Evolutionary conservation across 306 rosid species (phyloP).

Genomic region (Prunus campanulata): DNA sequence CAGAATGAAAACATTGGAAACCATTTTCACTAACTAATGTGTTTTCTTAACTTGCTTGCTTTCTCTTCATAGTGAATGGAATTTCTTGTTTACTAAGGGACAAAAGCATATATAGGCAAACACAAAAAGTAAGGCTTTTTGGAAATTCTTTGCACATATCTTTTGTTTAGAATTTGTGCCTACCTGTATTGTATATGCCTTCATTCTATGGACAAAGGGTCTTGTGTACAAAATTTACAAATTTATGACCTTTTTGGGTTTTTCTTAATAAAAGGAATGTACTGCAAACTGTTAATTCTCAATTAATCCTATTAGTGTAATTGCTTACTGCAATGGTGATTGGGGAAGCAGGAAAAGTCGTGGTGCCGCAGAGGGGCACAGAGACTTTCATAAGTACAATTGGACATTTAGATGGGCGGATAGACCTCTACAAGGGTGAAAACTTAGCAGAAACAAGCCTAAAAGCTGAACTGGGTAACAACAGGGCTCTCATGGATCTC

Average conservation of each 20-base stretch:
- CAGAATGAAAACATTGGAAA: background rate
- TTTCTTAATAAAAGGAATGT: background rate
- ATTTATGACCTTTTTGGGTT: background rate
- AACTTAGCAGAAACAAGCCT: constrained; percentile 18
- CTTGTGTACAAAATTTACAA: background rate
- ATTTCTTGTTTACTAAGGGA: too few species aligned
- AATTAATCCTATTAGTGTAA: background rate
- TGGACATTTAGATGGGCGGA: constrained; percentile 61
- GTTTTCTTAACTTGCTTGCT: background rate
- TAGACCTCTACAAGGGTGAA: constrained; percentile 37
- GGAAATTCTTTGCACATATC: background rate
- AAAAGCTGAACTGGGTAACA: constrained; percentile 31
- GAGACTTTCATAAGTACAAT: constrained; percentile 61
- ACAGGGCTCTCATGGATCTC: constrained; percentile 57
- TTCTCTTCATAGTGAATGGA: background rate
- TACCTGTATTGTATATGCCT: background rate
- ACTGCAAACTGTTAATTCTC: background rate
- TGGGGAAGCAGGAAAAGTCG: constrained; percentile 48
- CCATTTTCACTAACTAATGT: background rate
- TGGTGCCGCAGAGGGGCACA: constrained; percentile 56
- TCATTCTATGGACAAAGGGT: background rate
- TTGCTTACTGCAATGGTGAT: constrained; percentile 4
- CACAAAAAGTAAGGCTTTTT: background rate
- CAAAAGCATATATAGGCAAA: too few species aligned
- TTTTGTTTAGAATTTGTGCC: background rate